A percentile compares a stretch with the other conserved stretches of the same genome.
phyloP scores from a whole-genome alignment of 257 asterid species.

The Lycium ferocissimum region DNA sequence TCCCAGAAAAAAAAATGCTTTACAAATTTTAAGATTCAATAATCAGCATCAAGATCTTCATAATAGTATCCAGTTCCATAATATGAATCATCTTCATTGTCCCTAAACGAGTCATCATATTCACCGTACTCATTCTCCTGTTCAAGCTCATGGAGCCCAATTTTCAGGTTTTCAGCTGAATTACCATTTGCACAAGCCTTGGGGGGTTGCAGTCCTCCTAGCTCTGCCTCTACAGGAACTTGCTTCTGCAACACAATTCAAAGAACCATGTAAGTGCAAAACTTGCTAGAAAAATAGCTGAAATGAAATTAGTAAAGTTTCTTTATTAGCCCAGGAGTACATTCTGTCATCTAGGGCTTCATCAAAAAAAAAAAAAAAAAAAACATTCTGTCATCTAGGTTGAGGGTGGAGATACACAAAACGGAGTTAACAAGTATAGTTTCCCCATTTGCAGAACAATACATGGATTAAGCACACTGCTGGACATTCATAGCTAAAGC shows the following conservation, averaged over 20 bases:
- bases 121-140: constrained; percentile 24
- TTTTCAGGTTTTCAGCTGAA: constrained; percentile 31
- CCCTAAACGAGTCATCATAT: constrained; percentile 30
- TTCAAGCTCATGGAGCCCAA: constrained; percentile 28
- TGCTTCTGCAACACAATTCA: constrained; percentile 38
- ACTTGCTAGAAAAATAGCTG: neutral
- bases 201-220: constrained; percentile 27
- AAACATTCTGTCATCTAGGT: neutral
- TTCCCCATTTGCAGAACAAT: neutral
- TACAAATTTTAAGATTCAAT: neutral
- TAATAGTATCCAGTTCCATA: constrained; percentile 35
- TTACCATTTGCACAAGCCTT: constrained; percentile 19
- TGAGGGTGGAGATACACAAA: neutral
- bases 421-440: neutral
- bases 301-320: neutral
- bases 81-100: constrained; percentile 25
- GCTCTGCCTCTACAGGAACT: constrained; percentile 36
- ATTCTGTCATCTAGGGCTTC: neutral
- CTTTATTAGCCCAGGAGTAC: too few relatives aligned
- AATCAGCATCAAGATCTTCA: constrained; percentile 30
- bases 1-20: neutral
- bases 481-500: constrained; percentile 5
- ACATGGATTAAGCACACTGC: neutral
- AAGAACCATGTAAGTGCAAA: neutral
- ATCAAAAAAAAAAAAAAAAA: too few relatives aligned